These are phyloP conservation scores for Rutstroemia sp. DNA, from an alignment of 2,329 filamentous ascomycete genomes.

Conservation along the genomic window DNA sequence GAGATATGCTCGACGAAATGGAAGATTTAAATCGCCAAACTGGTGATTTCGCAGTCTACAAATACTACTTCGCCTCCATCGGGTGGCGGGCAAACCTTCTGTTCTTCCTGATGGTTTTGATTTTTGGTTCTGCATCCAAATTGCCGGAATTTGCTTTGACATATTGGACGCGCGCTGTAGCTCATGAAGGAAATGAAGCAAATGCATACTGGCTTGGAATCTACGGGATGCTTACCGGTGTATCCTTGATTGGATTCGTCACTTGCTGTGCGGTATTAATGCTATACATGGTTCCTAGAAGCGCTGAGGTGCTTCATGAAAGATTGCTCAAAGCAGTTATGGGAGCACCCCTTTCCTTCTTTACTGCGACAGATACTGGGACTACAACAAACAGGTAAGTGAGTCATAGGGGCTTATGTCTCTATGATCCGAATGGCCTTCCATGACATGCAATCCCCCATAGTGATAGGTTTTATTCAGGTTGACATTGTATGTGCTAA, in stretches of 20 bases:
- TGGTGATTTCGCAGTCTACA: constrained; percentile 25
- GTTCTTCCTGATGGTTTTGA: constrained; percentile 6
- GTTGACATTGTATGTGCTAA: background rate
- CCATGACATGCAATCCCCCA: background rate
- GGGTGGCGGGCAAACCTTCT: constrained; percentile 13
- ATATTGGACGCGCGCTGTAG: constrained; percentile 10
- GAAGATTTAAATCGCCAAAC: constrained; percentile 5
- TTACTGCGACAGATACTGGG: constrained; percentile 18
- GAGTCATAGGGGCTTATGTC: no score
- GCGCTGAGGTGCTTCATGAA: constrained; percentile 41
- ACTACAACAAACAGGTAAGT: constrained; percentile 17
- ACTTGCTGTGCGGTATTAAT: constrained; percentile 31
- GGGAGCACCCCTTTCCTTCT: constrained; percentile 33
- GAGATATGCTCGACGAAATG: background rate
- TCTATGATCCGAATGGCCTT: no score
- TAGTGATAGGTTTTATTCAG: background rate
- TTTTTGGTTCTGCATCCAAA: constrained; percentile 13
- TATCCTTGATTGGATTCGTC: constrained; percentile 2
- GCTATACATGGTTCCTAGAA: constrained; percentile 44
- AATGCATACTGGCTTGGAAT: constrained; percentile 4
- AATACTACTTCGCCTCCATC: constrained; percentile 24
- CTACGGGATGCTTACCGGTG: constrained; percentile 1
- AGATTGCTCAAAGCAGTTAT: constrained; percentile 39
- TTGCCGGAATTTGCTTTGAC: constrained; percentile 16
- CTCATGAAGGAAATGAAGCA: constrained; percentile 1